Base-by-base conservation (phyloP, 139 green algal species). In the Micractinium sp. region DNA sequence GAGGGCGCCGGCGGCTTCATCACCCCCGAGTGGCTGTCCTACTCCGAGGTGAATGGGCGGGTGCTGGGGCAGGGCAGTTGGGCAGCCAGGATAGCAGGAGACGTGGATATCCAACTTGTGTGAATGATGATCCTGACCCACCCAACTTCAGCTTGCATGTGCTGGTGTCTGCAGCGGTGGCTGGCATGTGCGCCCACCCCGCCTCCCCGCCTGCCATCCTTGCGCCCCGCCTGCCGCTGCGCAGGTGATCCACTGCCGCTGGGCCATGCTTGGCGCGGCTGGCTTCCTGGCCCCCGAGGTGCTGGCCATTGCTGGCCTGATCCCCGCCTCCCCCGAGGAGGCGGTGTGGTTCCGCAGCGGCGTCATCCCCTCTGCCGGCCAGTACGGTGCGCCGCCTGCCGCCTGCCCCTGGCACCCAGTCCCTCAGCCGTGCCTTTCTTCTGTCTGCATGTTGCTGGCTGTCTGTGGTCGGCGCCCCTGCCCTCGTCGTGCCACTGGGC, bases 261-360 rank as follows among this genome's bases (percentile, higher is more conserved):
- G 94, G 92, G 98, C 98, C 78, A 99, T 99, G 98, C 95, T 99
- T 31, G 98, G 98, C 74, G 96, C 96, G n/a, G 98, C 96, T 33
- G 98, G 98, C 87, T 97, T 94, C 92, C 95, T 99, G 67, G 96
- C 95, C n/a, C 98, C 98, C 29, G 98, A 99, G 95, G 92, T 98
- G 36, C 96, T 99, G 74, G 96, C 93, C 88, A 90, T 81, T 19
- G 86, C 88, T 0, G 97, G 97, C 88, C 23, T 98, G 27, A 98
- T 98, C 88, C 98, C 98, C 22, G 80, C 92, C 89, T 90, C 60
- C 35, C 86, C 90, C 12, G 86, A 92, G 60, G 91, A 95, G 66
- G 93, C 99, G 13, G 85, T 94, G 82, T 99, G 97, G 97, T 99
- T 97, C 93, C 90, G 93, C 89, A 94, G 91, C 38, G 98, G 98